These are phyloP conservation scores for Spergularia bocconei DNA, from an alignment of 148 eudicot species.

Conservation along the genomic window DNA sequence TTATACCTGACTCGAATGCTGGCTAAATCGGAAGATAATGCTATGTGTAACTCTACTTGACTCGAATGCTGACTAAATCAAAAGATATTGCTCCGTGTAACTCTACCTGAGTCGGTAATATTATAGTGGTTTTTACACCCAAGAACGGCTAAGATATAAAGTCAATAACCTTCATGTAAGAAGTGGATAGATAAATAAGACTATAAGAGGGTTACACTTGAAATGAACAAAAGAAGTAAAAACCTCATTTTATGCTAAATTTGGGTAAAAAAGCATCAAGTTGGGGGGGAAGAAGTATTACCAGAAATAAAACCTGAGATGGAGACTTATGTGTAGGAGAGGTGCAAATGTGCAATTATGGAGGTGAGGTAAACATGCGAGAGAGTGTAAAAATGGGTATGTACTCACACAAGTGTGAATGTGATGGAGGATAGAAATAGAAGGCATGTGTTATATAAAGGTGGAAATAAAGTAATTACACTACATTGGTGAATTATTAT, in stretches of 20 bases:
- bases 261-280: constrained; percentile 6
- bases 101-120: too few species aligned
- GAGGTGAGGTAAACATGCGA: constrained; percentile 19
- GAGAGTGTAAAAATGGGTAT: constrained; percentile 24
- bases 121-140: too few species aligned
- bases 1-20: too few species aligned
- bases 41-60: too few species aligned
- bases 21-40: too few species aligned
- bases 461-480: background rate
- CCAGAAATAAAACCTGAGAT: background rate
- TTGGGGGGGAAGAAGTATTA: background rate
- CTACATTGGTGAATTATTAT: too few species aligned
- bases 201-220: too few species aligned
- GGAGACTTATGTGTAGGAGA: background rate
- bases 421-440: background rate
- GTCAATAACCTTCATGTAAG: too few species aligned
- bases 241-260: constrained; percentile 6
- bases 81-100: too few species aligned
- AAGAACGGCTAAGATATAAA: too few species aligned
- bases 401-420: background rate
- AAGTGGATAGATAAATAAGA: too few species aligned
- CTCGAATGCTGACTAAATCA: too few species aligned
- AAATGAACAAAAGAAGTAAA: background rate
- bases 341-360: background rate
- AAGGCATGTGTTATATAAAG: background rate